These are phyloP conservation scores for Murraya paniculata DNA, from an alignment of 345 rosid genomes.

Conservation along the genomic window DNA sequence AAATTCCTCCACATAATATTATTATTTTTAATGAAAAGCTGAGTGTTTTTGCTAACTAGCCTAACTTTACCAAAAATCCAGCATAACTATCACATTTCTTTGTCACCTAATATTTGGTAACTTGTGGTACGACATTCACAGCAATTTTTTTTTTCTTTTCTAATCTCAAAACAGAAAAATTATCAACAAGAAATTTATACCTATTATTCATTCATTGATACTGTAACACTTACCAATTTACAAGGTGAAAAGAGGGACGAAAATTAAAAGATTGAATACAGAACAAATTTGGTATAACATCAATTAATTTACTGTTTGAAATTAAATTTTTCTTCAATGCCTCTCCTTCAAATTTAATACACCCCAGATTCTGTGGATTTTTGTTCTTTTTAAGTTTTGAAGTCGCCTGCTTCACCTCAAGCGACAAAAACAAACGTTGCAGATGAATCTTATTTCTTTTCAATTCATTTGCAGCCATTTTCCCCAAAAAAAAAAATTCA, in stretches of 20 bases:
- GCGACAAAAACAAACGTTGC: constrained; percentile 16
- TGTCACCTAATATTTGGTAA: neutral
- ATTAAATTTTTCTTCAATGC: neutral
- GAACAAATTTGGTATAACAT: neutral
- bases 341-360: neutral
- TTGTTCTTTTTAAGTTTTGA: neutral
- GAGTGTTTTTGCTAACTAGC: too few species aligned
- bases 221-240: constrained; percentile 10
- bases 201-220: neutral
- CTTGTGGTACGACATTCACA: neutral
- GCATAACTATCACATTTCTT: neutral
- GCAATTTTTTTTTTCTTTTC: neutral
- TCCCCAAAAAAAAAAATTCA: neutral
- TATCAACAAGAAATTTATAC: neutral
- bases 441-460: neutral
- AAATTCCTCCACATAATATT: neutral
- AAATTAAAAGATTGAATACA: neutral
- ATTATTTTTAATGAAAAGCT: too few species aligned
- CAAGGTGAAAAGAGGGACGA: neutral
- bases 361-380: neutral
- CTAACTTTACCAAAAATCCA: neutral
- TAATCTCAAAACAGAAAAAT: neutral
- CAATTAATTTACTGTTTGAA: neutral
- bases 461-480: constrained; percentile 8
- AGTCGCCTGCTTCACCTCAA: constrained; percentile 16